A percentile compares a stretch with the other conserved stretches of the same genome.
These are phyloP conservation scores for Hordeum pubiflorum DNA, from an alignment of 202 grass and related monocot species.

Conservation along the genomic window DNA sequence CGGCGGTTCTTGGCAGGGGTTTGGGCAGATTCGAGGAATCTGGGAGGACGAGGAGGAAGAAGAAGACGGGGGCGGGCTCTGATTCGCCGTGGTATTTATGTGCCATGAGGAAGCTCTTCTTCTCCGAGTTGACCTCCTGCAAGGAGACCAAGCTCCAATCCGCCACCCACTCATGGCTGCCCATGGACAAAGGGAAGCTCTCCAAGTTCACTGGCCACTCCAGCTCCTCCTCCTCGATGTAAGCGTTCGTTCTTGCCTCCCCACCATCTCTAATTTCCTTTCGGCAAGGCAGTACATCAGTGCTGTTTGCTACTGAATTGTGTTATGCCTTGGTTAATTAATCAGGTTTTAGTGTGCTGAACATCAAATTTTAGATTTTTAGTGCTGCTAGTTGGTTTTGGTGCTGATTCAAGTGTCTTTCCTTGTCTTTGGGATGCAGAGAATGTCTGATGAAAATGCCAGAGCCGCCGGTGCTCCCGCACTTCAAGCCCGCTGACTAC, in stretches of 20 bases:
- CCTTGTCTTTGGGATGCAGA: constrained; percentile 39
- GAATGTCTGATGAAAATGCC: constrained; percentile 89
- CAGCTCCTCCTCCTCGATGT: constrained; percentile 79
- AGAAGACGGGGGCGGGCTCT: background rate
- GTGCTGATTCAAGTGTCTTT: background rate
- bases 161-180: constrained; percentile 80
- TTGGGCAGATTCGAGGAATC: constrained; percentile 26
- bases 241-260: constrained; percentile 20
- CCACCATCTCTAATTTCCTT: background rate
- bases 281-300: background rate
- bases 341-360: background rate
- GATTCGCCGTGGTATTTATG: constrained; percentile 41
- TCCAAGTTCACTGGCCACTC: constrained; percentile 58
- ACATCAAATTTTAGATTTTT: background rate
- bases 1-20: constrained; percentile 2
- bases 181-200: constrained; percentile 74
- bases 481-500: constrained; percentile 82
- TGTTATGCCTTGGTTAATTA: background rate
- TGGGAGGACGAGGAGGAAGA: background rate
- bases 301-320: background rate
- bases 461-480: constrained; percentile 50
- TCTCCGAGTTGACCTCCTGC: constrained; percentile 64
- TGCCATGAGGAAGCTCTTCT: constrained; percentile 96
- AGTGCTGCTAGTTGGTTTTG: background rate
- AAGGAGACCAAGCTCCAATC: constrained; percentile 84